Conservation (phyloP, 805 yeast genomes). For the Starmera quercuum region DNA sequence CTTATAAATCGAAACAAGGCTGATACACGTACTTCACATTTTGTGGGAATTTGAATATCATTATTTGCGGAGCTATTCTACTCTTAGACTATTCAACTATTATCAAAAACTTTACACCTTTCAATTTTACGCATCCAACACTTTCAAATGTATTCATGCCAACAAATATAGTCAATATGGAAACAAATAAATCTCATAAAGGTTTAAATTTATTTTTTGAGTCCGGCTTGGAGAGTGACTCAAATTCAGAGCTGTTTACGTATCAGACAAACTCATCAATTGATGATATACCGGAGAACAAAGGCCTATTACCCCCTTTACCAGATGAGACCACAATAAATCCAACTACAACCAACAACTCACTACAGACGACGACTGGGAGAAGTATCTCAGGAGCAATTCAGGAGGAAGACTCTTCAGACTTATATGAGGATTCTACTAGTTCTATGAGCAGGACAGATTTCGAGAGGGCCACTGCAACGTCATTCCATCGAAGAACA, state of each 20-base stretch:
- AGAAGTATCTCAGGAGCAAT: neutral
- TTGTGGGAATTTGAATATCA: no score
- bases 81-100: no score
- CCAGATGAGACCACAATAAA: constrained; percentile 2
- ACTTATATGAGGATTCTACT: neutral
- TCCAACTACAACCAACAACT: neutral
- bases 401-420: neutral
- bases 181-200: no score
- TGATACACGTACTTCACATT: no score
- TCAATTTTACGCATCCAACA: no score
- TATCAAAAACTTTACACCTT: no score
- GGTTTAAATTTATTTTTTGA: neutral
- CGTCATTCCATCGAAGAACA: constrained; percentile 1
- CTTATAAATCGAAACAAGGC: no score
- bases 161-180: no score
- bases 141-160: no score
- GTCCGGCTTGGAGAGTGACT: neutral
- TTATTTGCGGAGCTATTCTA: no score
- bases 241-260: constrained; percentile 30
- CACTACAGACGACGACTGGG: neutral
- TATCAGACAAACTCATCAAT: neutral
- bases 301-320: constrained; percentile 5
- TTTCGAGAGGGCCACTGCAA: neutral
- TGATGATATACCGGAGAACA: constrained; percentile 11
- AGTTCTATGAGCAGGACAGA: neutral